Evolutionary conservation across 2,329 filamentous ascomycete genomes (phyloP).

Genomic region (Blastomyces parvus): DNA sequence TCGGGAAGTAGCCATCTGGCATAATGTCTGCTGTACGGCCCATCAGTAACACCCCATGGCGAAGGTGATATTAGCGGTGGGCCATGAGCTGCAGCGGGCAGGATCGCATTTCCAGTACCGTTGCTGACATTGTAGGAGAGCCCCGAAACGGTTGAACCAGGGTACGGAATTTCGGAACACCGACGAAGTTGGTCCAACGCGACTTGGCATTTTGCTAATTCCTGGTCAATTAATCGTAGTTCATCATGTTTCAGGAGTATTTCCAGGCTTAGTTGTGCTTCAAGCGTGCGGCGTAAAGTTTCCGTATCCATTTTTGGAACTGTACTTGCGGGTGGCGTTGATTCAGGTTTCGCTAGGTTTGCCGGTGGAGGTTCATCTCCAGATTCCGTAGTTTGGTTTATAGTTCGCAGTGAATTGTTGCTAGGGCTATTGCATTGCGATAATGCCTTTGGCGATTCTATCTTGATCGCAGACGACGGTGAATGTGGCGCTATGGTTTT

Average conservation of each 20-base stretch:
- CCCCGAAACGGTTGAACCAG: slow-evolving; percentile 51
- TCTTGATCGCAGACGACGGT: not conserved
- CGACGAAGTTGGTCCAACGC: slow-evolving; percentile 88
- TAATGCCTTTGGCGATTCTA: not conserved
- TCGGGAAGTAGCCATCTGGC: slow-evolving; percentile 91
- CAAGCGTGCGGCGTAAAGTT: slow-evolving; percentile 60
- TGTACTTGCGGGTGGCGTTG: not conserved
- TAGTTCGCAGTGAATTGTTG: not conserved
- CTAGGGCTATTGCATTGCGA: not conserved
- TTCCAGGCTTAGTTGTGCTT: slow-evolving; percentile 81
- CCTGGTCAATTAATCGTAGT: slow-evolving; percentile 85
- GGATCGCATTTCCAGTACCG: slow-evolving; percentile 63
- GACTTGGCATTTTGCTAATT: slow-evolving; percentile 89
- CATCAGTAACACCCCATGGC: slow-evolving; percentile 82
- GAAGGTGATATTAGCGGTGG: slow-evolving; percentile 66
- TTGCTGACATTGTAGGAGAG: slow-evolving; percentile 60
- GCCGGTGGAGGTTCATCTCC: not conserved
- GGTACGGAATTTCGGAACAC: slow-evolving; percentile 86
- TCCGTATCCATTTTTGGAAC: slow-evolving; percentile 27
- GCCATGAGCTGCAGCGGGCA: slow-evolving; percentile 50
- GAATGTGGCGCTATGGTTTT: not conserved
- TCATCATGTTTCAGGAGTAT: slow-evolving; percentile 92
- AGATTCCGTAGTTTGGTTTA: not conserved
- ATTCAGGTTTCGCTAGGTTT: not conserved
- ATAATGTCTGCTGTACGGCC: slow-evolving; percentile 90